These are phyloP conservation scores for Malassezia sp. DNA, from an alignment of 1,284 basidiomycete species.

Conservation along the genomic window DNA sequence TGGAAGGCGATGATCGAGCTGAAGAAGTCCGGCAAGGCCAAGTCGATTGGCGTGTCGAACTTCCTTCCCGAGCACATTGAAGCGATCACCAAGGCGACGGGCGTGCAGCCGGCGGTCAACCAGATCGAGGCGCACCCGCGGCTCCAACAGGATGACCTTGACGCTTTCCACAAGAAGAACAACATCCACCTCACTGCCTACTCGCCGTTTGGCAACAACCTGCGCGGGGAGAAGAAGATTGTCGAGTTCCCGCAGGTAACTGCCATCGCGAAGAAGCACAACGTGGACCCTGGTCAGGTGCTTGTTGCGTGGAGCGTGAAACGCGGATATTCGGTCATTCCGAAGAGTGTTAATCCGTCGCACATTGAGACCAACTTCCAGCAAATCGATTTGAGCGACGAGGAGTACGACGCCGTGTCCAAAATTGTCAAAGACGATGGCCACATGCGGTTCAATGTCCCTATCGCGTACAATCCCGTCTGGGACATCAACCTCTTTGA, in stretches of 20 bases:
- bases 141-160: conserved; percentile 41
- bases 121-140: conserved; percentile 73
- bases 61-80: conserved; percentile 60
- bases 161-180: conserved; percentile 28
- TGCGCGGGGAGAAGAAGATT: conserved; percentile 29
- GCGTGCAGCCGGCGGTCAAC: conserved; percentile 65
- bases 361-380: conserved; percentile 47
- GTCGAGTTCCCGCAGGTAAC: conserved; percentile 41
- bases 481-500: conserved; percentile 41
- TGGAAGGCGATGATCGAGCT: conserved; percentile 67
- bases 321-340: conserved; percentile 47
- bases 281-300: conserved; percentile 43
- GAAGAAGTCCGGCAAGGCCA: conserved; percentile 44
- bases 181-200: conserved; percentile 48
- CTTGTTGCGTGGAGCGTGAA: conserved; percentile 48
- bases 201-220: conserved; percentile 48
- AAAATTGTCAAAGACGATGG: conserved; percentile 28
- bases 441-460: conserved; percentile 42
- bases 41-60: conserved; percentile 59
- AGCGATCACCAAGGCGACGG: conserved; percentile 62
- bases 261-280: conserved; percentile 44
- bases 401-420: conserved; percentile 40
- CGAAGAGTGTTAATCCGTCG: conserved; percentile 46
- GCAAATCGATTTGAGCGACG: conserved; percentile 39
- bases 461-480: conserved; percentile 21